These are phyloP conservation scores for Neopestalotiopsis sp. DNA, from an alignment of 2,329 filamentous ascomycete genomes.

Conservation along the genomic window DNA sequence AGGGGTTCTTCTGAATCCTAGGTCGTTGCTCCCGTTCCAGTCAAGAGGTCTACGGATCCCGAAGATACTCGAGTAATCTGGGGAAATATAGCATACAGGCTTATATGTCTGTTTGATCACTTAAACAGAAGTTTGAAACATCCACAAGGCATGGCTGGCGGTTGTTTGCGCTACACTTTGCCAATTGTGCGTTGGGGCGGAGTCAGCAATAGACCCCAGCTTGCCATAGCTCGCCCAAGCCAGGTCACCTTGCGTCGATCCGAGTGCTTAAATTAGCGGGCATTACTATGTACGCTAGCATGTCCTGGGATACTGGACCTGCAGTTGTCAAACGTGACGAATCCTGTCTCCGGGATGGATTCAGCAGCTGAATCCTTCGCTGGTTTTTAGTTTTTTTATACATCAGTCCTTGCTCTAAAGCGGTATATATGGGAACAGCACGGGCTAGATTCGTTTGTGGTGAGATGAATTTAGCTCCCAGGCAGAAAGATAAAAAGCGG, in stretches of 20 bases:
- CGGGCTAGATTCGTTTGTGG: not conserved
- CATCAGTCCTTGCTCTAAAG: not conserved
- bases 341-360: not conserved
- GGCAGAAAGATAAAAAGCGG: slow-evolving; percentile 12
- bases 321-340: not conserved
- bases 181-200: slow-evolving; percentile 4
- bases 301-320: not conserved
- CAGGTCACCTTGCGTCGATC: slow-evolving; percentile 3
- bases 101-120: not conserved
- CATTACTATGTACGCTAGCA: slow-evolving; percentile 3
- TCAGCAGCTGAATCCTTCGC: slow-evolving; percentile 13
- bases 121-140: not conserved
- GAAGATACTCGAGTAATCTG: not conserved
- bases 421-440: slow-evolving; percentile 1
- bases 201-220: slow-evolving; percentile 8
- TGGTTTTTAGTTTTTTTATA: not conserved
- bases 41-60: not conserved
- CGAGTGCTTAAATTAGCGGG: not conserved
- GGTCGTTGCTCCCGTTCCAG: not conserved
- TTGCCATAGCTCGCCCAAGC: not conserved
- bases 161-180: not conserved
- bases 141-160: not conserved
- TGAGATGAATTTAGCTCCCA: not conserved
- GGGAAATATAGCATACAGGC: not conserved
- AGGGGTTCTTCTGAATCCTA: not conserved